Percentiles rank a stretch among this genome's conserved stretches.
These are phyloP conservation scores for Aplosporella prunicola DNA, from an alignment of 2,329 filamentous ascomycete species.

Conservation along the genomic window DNA sequence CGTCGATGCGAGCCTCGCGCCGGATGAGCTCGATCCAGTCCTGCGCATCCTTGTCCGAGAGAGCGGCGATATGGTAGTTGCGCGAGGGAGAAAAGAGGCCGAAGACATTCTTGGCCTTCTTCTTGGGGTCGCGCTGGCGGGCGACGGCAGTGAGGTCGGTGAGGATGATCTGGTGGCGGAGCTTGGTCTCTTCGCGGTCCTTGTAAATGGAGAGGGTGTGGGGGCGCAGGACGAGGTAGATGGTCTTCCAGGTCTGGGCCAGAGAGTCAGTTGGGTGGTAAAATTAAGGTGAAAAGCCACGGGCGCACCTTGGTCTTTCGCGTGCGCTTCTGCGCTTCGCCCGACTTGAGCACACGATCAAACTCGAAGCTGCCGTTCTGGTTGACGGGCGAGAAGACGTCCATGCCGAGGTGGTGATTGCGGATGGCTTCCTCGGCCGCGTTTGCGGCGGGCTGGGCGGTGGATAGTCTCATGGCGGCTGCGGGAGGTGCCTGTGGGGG, in stretches of 20 bases:
- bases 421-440: slow-evolving; percentile 12
- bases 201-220: slow-evolving; percentile 90
- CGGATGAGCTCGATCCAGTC: slow-evolving; percentile 82
- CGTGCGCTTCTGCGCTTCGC: slow-evolving; percentile 77
- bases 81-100: slow-evolving; percentile 83
- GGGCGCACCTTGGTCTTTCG: slow-evolving; percentile 76
- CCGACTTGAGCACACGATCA: slow-evolving; percentile 84
- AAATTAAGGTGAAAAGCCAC: slow-evolving; percentile 2
- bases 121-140: slow-evolving; percentile 78
- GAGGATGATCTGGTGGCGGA: slow-evolving; percentile 79
- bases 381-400: slow-evolving; percentile 76
- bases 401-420: slow-evolving; percentile 20
- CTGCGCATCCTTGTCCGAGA: slow-evolving; percentile 62
- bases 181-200: slow-evolving; percentile 77
- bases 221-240: slow-evolving; percentile 81
- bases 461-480: slow-evolving; percentile 20
- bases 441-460: slow-evolving; percentile 18
- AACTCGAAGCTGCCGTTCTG: slow-evolving; percentile 95
- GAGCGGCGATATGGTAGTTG: slow-evolving; percentile 83
- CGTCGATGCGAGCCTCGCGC: slow-evolving; percentile 70
- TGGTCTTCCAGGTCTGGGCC: slow-evolving; percentile 76
- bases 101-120: slow-evolving; percentile 79
- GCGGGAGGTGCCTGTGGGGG: slow-evolving; percentile 19
- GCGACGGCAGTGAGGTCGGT: slow-evolving; percentile 87
- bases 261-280: slow-evolving; percentile 12